Percentiles rank a stretch among this genome's conserved stretches.
These are phyloP conservation scores for Trichoderma pleuroti DNA, from an alignment of 2,329 filamentous ascomycete genomes.

Conservation along the genomic window DNA sequence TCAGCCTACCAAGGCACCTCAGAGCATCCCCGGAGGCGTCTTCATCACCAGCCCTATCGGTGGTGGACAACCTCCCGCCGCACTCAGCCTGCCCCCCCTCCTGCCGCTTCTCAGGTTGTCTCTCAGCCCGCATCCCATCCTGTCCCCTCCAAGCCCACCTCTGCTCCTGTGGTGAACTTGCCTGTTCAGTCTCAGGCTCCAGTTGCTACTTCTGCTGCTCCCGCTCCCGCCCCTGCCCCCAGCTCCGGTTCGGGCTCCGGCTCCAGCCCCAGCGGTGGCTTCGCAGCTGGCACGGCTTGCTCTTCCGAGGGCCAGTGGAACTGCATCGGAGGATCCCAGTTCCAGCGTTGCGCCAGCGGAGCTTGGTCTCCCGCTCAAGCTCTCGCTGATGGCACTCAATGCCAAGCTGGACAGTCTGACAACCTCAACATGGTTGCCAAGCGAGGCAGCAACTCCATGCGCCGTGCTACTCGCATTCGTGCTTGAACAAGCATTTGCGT, in stretches of 20 bases:
- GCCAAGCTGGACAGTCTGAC: slow-evolving; percentile 40
- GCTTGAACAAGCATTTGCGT: too few relatives aligned
- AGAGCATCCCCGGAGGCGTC: slow-evolving; percentile 35
- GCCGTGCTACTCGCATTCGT: slow-evolving; percentile 28
- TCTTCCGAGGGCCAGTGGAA: slow-evolving; percentile 50
- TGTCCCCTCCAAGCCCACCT: slow-evolving; percentile 8
- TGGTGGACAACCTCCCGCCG: slow-evolving; percentile 20
- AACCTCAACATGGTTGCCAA: slow-evolving; percentile 35
- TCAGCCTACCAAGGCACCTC: slow-evolving; percentile 23
- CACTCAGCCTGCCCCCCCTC: slow-evolving; percentile 21
- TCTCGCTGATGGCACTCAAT: slow-evolving; percentile 46
- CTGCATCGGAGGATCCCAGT: slow-evolving; percentile 48
- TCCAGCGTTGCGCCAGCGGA: slow-evolving; percentile 54
- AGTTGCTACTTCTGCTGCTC: slow-evolving; percentile 20
- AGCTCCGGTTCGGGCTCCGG: slow-evolving; percentile 25
- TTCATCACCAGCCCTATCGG: slow-evolving; percentile 35
- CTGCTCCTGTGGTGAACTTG: slow-evolving; percentile 15
- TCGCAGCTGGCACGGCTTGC: slow-evolving; percentile 45
- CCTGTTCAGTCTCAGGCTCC: slow-evolving; percentile 22
- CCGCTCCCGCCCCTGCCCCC: slow-evolving; percentile 16
- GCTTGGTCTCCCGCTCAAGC: slow-evolving; percentile 43
- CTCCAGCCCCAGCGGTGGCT: slow-evolving; percentile 24
- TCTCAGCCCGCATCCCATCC: slow-evolving; percentile 22
- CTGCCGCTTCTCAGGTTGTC: slow-evolving; percentile 9
- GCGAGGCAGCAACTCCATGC: slow-evolving; percentile 25